phyloP scores from a whole-genome alignment of 2,329 filamentous ascomycete species.

The Microascus cirrosus region DNA sequence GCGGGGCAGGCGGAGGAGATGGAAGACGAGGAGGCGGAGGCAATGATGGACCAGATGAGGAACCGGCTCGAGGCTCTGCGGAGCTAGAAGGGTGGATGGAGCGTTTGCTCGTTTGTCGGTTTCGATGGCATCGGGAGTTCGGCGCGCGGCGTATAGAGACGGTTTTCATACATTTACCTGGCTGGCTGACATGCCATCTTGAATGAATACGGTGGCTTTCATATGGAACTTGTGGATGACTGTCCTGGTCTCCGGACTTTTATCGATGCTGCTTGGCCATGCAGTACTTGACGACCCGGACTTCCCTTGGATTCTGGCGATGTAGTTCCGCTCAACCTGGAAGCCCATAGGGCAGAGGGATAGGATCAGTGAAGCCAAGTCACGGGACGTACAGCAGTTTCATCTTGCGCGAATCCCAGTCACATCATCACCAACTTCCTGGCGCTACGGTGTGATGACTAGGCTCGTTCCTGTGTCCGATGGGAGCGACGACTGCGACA shows the following conservation, averaged over 20 bases:
- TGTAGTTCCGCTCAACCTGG: too few relatives aligned
- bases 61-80: slow-evolving; percentile 82
- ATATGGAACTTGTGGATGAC: background rate
- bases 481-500: too few relatives aligned
- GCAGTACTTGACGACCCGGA: background rate
- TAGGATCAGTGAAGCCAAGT: too few relatives aligned
- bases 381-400: too few relatives aligned
- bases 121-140: background rate
- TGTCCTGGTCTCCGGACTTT: background rate
- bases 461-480: too few relatives aligned
- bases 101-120: background rate
- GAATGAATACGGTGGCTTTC: background rate
- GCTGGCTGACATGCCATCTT: background rate
- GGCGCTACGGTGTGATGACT: too few relatives aligned
- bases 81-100: slow-evolving; percentile 42
- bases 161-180: background rate
- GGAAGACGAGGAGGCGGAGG: slow-evolving; percentile 77
- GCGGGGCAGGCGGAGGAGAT: slow-evolving; percentile 43
- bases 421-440: too few relatives aligned
- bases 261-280: background rate
- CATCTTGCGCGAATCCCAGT: too few relatives aligned
- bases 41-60: slow-evolving; percentile 88
- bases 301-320: too few relatives aligned
- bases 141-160: background rate
- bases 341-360: too few relatives aligned